Evolutionary conservation across 2,329 filamentous ascomycete genomes (phyloP), one percentile per base, ranked within the genome.

Genomic region (Ceratocystis eucalypticola): DNA sequence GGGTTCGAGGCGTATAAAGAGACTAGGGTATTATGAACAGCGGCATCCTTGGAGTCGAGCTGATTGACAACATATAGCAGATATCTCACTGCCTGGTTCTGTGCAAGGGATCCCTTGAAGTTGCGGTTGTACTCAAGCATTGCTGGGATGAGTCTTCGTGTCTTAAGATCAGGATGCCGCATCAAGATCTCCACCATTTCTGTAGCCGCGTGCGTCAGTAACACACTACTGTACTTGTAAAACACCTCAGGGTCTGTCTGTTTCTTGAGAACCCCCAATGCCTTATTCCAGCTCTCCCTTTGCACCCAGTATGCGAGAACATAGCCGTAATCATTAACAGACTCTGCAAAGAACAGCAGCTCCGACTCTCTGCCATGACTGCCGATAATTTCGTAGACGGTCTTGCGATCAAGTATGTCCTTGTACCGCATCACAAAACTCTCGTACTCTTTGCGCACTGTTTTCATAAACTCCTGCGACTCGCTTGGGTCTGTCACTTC

Each of bases 291-390:
- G 71, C 89, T 85, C 76, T 97, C 94, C 68, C 93, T 84, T 75
- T 97, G 94, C 20, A 97, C 88, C 94, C 94, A 99, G 76, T 99
- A 99, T 8, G 90, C 89, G 15, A 99, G 79, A 25, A 97, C 91
- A 73, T 96, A 99, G 74, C 95, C 90, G 77, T 94, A 91, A 75
- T 99, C 94, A 71, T 93, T 88, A 61, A 95, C 82, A 5, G 88
- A 85, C 67, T 88, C 94, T 22, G 94, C 94, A 76, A 92, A 99
- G 76, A 87, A 94, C 0, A 99, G 80, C 2, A 99, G 80, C 74
- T 99, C 94, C 71, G 93, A 88, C 76, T 99, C 94, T 67, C 94
- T 84, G 17, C 93, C 94, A 74, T 99, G 94, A 71, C 91, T 96
- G 75, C 91, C 93, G 72, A 97, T 93, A 68, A 97, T 88, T 73